Percentiles rank a stretch among this genome's conserved stretches.
Conservation (phyloP, 2,329 filamentous ascomycete species). For the Ceratocystis variospora region DNA sequence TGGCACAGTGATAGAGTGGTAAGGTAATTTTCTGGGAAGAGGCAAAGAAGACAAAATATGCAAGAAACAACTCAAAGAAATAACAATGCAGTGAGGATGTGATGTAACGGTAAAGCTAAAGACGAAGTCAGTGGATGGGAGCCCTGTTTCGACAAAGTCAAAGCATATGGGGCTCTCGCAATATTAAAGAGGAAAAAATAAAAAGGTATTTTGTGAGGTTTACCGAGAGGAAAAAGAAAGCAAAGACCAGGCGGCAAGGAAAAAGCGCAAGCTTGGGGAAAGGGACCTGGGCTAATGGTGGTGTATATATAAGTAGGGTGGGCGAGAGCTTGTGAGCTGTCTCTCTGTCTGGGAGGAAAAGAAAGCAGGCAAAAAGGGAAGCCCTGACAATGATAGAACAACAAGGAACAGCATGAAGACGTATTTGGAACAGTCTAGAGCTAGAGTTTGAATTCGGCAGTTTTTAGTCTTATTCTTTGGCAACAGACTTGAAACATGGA, state of each 20-base stretch:
- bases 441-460: not conserved
- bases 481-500: slow-evolving; percentile 3
- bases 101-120: not conserved
- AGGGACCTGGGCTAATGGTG: not conserved
- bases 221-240: not conserved
- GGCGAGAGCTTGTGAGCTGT: not conserved
- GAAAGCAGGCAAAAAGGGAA: not conserved
- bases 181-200: not conserved
- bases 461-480: slow-evolving; percentile 1
- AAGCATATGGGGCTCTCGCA: not conserved
- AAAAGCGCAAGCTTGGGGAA: not conserved
- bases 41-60: slow-evolving; percentile 1
- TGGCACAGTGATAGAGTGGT: not conserved
- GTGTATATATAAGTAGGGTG: not conserved
- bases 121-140: not conserved
- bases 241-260: not conserved
- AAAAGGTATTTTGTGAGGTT: not conserved
- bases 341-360: not conserved
- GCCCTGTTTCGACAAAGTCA: not conserved
- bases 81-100: not conserved
- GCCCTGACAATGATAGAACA: not conserved
- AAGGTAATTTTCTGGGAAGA: not conserved
- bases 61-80: slow-evolving; percentile 6
- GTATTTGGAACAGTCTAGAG: slow-evolving; percentile 1
- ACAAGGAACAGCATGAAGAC: not conserved